Conservation (phyloP, 345 rosid genomes). For the Boechera stricta region DNA sequence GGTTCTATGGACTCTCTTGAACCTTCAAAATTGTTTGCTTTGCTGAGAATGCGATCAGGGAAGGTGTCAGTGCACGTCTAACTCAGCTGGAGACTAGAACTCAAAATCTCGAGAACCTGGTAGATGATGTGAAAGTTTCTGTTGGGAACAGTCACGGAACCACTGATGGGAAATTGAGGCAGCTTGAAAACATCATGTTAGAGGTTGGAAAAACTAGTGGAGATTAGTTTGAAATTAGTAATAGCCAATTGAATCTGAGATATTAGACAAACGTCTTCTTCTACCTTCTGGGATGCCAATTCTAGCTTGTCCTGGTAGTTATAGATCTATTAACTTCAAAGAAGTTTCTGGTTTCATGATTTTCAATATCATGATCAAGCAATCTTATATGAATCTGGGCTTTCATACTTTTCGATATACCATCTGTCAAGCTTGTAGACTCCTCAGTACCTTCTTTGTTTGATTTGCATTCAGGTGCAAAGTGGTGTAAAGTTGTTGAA, state of each 20-base stretch:
- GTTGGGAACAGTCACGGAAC: constrained; percentile 81
- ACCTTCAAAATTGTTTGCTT: constrained; percentile 55
- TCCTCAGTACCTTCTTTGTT: constrained; percentile 1
- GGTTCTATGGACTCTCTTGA: constrained; percentile 68
- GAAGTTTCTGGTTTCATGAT: not conserved
- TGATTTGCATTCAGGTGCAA: constrained; percentile 65
- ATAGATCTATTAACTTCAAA: not conserved
- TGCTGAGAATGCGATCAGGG: constrained; percentile 62
- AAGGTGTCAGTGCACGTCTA: constrained; percentile 76
- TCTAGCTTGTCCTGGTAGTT: not conserved
- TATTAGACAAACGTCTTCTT: not conserved
- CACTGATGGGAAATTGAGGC: constrained; percentile 84
- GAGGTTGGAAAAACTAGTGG: constrained; percentile 54
- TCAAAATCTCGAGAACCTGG: constrained; percentile 66
- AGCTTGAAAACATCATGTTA: constrained; percentile 75
- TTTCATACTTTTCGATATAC: not conserved
- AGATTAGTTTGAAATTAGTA: not conserved
- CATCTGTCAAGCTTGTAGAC: constrained; percentile 1
- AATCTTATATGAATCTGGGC: not conserved
- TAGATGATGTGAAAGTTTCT: constrained; percentile 82
- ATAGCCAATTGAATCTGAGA: constrained; percentile 5
- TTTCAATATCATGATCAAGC: too few relatives aligned
- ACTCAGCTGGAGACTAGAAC: constrained; percentile 84
- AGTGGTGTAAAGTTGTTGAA: constrained; percentile 67
- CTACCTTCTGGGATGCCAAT: constrained; percentile 13